Evolutionary conservation across 1,284 basidiomycete genomes (phyloP).

Genomic region (Cerioporus squamosus): DNA sequence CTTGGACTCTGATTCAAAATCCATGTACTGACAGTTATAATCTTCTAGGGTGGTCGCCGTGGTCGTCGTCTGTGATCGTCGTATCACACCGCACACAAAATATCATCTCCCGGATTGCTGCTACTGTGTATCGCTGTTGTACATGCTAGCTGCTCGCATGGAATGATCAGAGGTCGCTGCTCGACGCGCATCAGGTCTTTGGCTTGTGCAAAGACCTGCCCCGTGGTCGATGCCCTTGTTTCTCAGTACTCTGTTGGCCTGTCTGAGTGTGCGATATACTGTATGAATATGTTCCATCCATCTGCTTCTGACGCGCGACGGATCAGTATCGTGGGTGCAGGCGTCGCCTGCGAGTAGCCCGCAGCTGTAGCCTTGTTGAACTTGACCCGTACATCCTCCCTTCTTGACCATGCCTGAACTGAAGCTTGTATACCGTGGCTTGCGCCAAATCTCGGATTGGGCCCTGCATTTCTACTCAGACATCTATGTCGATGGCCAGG

Average conservation of each 20-base stretch:
- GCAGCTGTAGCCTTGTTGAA: neutral
- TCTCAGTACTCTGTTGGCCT: conserved; percentile 22
- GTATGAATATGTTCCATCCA: conserved; percentile 15
- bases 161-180: conserved; percentile 67
- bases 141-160: conserved; percentile 31
- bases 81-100: conserved; percentile 21
- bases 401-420: conserved; percentile 42
- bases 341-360: neutral
- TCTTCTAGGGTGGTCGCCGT: conserved; percentile 93
- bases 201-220: conserved; percentile 51
- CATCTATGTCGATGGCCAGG: conserved; percentile 64
- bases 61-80: conserved; percentile 90
- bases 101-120: conserved; percentile 30
- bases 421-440: conserved; percentile 59
- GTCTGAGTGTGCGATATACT: conserved; percentile 23
- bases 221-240: conserved; percentile 65
- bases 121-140: conserved; percentile 40
- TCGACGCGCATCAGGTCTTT: conserved; percentile 77
- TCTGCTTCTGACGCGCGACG: neutral
- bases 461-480: conserved; percentile 74
- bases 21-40: conserved; percentile 12
- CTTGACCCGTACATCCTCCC: neutral
- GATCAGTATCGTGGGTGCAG: neutral
- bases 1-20: neutral
- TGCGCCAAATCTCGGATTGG: conserved; percentile 71